Percentiles rank a stretch among this genome's conserved stretches.
phyloP scores from a whole-genome alignment of 1,284 basidiomycete genomes.

The Coriolopsis trogii region DNA sequence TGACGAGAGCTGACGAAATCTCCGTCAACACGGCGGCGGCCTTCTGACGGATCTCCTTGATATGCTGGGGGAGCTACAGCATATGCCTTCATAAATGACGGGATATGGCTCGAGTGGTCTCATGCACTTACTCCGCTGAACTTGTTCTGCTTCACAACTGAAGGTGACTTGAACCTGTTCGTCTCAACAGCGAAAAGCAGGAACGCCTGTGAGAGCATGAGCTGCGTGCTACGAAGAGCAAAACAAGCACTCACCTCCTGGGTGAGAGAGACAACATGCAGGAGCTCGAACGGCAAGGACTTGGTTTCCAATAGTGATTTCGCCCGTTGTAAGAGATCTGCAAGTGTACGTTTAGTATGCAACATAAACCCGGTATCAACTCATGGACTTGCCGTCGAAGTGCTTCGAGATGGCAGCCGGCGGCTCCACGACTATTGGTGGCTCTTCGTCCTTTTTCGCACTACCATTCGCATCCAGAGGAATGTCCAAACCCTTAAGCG shows the following conservation, averaged over 20 bases:
- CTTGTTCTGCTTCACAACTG: conserved; percentile 72
- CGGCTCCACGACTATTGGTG: conserved; percentile 59
- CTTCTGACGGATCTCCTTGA: conserved; percentile 62
- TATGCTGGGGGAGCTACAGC: conserved; percentile 60
- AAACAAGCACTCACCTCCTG: conserved; percentile 56
- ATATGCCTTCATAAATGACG: conserved; percentile 3
- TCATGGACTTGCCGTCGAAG: conserved; percentile 58
- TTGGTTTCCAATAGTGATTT: conserved; percentile 41
- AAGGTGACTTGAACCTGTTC: conserved; percentile 66
- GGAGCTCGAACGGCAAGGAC: conserved; percentile 50
- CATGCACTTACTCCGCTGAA: conserved; percentile 54
- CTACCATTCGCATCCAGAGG: conserved; percentile 50
- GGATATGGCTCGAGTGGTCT: conserved; percentile 25
- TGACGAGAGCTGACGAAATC: conserved; percentile 54
- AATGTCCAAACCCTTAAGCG: conserved; percentile 62
- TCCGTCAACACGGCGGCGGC: conserved; percentile 55
- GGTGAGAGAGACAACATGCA: conserved; percentile 70
- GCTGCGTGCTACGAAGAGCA: background rate
- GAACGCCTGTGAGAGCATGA: conserved; percentile 52
- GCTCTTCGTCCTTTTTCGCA: conserved; percentile 70
- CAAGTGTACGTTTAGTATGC: background rate
- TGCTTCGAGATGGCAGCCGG: conserved; percentile 56
- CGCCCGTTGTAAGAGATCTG: conserved; percentile 60
- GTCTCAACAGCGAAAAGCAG: conserved; percentile 67
- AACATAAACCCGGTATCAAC: background rate